Percentiles rank a stretch among this genome's conserved stretches.
These are phyloP conservation scores for Cenococcum geophilum DNA, from an alignment of 495 filamentous ascomycete genomes.

Conservation along the genomic window DNA sequence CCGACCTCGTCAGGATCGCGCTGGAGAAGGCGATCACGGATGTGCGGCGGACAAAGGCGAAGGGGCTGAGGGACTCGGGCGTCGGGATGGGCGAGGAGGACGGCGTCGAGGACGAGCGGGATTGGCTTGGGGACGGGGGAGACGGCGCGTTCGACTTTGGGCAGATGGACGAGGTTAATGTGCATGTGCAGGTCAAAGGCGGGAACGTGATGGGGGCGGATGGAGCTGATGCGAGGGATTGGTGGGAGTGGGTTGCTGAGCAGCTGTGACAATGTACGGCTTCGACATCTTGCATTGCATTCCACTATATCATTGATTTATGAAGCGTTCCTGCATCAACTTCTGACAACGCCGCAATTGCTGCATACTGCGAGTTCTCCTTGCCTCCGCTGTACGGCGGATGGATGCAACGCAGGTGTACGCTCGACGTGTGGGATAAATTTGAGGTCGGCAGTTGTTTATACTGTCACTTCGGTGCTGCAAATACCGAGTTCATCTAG, in stretches of 20 bases:
- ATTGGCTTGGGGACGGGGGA: conserved; percentile 74
- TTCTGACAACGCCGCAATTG: no score
- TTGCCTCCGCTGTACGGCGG: no score
- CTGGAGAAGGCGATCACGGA: conserved; percentile 78
- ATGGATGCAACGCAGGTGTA: no score
- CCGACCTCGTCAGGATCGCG: conserved; percentile 63
- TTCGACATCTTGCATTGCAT: no score
- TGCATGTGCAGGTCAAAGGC: conserved; percentile 63
- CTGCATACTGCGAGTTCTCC: no score
- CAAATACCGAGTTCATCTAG: no score
- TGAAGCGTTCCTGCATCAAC: no score
- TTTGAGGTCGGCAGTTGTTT: no score
- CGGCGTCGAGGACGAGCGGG: conserved; percentile 61
- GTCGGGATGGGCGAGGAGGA: conserved; percentile 52
- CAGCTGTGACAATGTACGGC: no score
- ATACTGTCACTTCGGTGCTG: no score
- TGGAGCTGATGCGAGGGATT: conserved; percentile 63
- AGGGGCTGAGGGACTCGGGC: conserved; percentile 73
- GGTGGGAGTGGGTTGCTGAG: conserved; percentile 79
- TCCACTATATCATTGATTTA: no score
- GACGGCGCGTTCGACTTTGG: conserved; percentile 71
- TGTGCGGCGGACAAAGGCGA: conserved; percentile 68
- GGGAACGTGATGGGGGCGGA: conserved; percentile 50
- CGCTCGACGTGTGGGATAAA: no score
- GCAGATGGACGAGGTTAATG: conserved; percentile 73